Base-by-base conservation (phyloP, 192 early-diverging fungal genomes). In the Coemansia sp. region DNA sequence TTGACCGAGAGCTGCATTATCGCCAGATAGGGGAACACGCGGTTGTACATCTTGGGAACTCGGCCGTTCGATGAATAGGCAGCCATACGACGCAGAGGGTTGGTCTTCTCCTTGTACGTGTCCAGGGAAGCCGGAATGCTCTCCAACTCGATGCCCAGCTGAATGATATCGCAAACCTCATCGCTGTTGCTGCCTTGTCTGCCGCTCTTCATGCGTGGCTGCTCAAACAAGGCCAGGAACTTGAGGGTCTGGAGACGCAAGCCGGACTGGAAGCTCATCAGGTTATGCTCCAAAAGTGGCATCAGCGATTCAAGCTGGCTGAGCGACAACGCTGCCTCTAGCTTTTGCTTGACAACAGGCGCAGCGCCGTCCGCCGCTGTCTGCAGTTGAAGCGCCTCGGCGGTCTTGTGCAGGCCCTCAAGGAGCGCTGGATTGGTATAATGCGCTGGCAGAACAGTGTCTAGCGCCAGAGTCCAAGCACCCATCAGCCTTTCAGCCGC, bases 61-160 rank as follows among this genome's bases (percentile, higher is more conserved):
- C 86, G 80, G 15, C 86, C 80, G 42, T 86, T 86, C 7, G 77
- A 69, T 4, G 90, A 72, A 31, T 95, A 78, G 3, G 87, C 81
- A 32, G 88, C 84, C 62, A 98, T 75, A 21, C 85, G 87, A 48
- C 92, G 88, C 55, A 99, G 82, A 10, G 87, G 82, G 69, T 92
- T 88, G 6, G 88, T 78, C 66, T 93, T 94, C 29, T 98, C 94
- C 68, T 95, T 92, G 73, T 86, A 87, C 15, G 87, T 80, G 15
- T 86, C 85, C 6, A 96, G 69, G 0, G 81, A 86, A 21, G 86
- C 78, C 7, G 80, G 78, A 45, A 89, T 87, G 12, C 78, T 73
- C 70, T 97, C 95, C 36, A 93, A 65, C 36, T 76, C 72, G 10
- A 63, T 61, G 53, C 85, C 86, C 51, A 90, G 60, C 21, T 77